These are phyloP conservation scores for Metschnikowia anglica DNA, from an alignment of 805 yeast genomes.

Conservation along the genomic window DNA sequence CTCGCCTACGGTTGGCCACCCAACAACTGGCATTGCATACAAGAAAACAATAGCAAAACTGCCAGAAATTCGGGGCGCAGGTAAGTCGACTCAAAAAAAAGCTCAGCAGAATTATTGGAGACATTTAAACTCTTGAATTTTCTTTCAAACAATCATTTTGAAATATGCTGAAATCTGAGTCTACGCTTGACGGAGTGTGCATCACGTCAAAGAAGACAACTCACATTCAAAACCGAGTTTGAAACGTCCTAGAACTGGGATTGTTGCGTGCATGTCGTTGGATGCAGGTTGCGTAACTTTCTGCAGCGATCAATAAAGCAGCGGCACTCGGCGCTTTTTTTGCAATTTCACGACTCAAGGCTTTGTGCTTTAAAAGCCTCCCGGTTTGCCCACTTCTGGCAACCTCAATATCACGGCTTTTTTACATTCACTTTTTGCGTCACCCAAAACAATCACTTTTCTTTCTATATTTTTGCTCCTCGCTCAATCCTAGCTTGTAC, in stretches of 20 bases:
- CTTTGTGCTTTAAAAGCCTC: constrained; percentile 4
- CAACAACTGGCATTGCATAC: too few species aligned
- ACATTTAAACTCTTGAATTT: too few species aligned
- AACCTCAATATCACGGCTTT: not conserved
- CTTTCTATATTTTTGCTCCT: not conserved
- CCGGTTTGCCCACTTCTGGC: not conserved
- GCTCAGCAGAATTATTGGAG: too few species aligned
- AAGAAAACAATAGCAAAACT: too few species aligned
- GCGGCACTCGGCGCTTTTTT: constrained; percentile 4
- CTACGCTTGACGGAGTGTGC: too few species aligned
- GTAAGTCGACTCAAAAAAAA: too few species aligned
- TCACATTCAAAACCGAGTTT: not conserved
- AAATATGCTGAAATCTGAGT: too few species aligned
- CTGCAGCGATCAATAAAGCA: constrained; percentile 1
- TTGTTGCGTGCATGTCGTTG: not conserved
- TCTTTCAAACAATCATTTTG: too few species aligned
- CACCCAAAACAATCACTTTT: not conserved
- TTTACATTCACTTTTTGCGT: not conserved
- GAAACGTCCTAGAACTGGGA: constrained; percentile 1
- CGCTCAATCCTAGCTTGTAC: not conserved
- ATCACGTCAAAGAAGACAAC: not conserved
- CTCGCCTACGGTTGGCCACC: too few species aligned
- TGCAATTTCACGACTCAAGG: constrained; percentile 8
- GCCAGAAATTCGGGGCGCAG: too few species aligned
- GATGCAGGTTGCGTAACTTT: not conserved